A percentile compares a stretch with the other conserved stretches of the same genome.
phyloP scores from a whole-genome alignment of 768 basidiomycete species.

The Tricholomella constricta region DNA sequence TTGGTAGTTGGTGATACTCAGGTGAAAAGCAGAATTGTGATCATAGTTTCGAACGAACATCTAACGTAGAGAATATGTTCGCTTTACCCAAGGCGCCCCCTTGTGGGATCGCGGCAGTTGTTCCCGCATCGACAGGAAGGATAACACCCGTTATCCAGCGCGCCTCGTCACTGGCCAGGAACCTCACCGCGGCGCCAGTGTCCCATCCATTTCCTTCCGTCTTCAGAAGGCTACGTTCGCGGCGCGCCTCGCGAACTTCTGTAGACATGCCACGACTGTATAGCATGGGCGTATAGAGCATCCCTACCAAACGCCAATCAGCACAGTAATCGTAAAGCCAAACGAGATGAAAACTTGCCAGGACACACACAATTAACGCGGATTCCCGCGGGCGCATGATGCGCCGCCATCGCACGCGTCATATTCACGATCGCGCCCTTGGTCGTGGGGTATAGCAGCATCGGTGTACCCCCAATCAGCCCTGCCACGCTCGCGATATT shows the following conservation, averaged over 20 bases:
- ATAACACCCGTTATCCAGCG: conserved; percentile 45
- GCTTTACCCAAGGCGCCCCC: conserved; percentile 5
- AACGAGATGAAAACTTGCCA: conserved; percentile 24
- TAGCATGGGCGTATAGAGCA: conserved; percentile 46
- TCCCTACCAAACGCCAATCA: conserved; percentile 26
- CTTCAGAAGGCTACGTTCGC: conserved; percentile 36
- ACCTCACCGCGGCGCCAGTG: conserved; percentile 39
- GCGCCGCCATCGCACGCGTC: conserved; percentile 46
- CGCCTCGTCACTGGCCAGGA: conserved; percentile 43
- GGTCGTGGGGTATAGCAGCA: conserved; percentile 43
- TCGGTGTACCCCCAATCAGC: conserved; percentile 38
- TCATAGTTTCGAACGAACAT: background rate
- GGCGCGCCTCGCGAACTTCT: conserved; percentile 37
- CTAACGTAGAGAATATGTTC: conserved; percentile 6
- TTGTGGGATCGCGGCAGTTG: conserved; percentile 32
- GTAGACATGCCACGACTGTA: conserved; percentile 36
- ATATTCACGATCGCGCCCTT: conserved; percentile 47
- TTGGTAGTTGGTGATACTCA: no score
- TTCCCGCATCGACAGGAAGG: conserved; percentile 44
- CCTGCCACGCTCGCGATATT: conserved; percentile 43
- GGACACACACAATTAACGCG: conserved; percentile 44
- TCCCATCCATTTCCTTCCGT: conserved; percentile 50
- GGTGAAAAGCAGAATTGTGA: no score
- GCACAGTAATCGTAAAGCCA: background rate
- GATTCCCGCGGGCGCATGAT: conserved; percentile 42